Conservation (phyloP, 1,284 basidiomycete genomes). For the Ceratobasidium sp. region DNA sequence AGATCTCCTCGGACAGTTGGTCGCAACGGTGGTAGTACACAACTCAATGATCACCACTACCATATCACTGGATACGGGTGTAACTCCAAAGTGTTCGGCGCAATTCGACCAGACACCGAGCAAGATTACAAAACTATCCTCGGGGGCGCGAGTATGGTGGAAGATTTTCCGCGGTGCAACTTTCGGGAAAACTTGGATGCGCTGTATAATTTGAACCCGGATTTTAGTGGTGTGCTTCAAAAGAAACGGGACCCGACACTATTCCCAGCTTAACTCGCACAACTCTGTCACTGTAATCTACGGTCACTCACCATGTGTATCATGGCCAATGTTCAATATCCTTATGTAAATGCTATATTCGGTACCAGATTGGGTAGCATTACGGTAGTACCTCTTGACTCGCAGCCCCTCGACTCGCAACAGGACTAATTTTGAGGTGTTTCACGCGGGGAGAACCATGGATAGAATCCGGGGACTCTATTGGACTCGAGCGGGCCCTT, state of each 20-base stretch:
- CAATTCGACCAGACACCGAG: background rate
- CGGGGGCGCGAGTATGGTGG: background rate
- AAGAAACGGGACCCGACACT: background rate
- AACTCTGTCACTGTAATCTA: no score
- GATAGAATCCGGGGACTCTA: no score
- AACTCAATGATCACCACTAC: conserved; percentile 4
- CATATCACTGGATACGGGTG: background rate
- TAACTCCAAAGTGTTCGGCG: background rate
- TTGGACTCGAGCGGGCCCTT: no score
- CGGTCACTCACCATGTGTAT: no score
- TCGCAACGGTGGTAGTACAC: no score
- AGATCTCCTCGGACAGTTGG: background rate
- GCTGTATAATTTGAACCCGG: conserved; percentile 1
- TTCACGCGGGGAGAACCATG: no score
- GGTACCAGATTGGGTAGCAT: no score
- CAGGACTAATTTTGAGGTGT: no score
- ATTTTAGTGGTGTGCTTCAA: background rate
- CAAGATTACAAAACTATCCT: background rate
- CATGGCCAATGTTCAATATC: no score
- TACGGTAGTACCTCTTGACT: no score
- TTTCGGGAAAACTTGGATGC: background rate
- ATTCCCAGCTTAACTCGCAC: background rate
- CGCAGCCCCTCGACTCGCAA: no score
- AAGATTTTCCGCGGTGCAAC: background rate
- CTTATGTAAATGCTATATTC: no score